Percentiles rank a stretch among this genome's conserved stretches.
phyloP scores from a whole-genome alignment of 148 eudicot species.

The Simmondsia chinensis region DNA sequence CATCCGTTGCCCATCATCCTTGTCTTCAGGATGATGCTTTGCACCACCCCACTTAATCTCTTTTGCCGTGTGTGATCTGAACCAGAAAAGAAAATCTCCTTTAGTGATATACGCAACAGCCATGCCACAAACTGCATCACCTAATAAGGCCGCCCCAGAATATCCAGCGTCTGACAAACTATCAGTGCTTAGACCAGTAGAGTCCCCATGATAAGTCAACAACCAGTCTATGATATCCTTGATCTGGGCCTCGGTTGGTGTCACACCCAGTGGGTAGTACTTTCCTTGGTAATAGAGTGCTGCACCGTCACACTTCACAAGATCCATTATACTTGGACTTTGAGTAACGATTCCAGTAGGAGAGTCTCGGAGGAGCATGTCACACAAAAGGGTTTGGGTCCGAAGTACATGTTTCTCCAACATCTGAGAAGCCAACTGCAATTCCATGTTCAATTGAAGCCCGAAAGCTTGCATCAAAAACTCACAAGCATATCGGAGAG shows the following conservation, averaged over 20 bases:
- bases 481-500: conserved; percentile 90
- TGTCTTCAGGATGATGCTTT: conserved; percentile 86
- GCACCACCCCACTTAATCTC: conserved; percentile 99
- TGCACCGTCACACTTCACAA: conserved; percentile 93
- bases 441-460: conserved; percentile 83
- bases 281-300: conserved; percentile 69
- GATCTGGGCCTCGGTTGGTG: conserved; percentile 79
- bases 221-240: conserved; percentile 86
- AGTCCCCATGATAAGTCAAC: conserved; percentile 53
- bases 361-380: conserved; percentile 85
- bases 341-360: conserved; percentile 81
- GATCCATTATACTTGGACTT: conserved; percentile 83
- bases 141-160: conserved; percentile 65
- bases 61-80: conserved; percentile 73
- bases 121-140: conserved; percentile 94
- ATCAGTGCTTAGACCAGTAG: conserved; percentile 91
- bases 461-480: conserved; percentile 98
- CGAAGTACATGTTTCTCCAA: conserved; percentile 67
- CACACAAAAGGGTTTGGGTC: conserved; percentile 89
- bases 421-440: conserved; percentile 65
- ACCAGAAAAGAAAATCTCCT: conserved; percentile 85
- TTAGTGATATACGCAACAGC: conserved; percentile 85
- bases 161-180: conserved; percentile 88
- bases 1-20: conserved; percentile 79
- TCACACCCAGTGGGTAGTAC: conserved; percentile 64